Conservation (phyloP, 352 stramenopile genomes). For the Globisporangium uncinulatum region DNA sequence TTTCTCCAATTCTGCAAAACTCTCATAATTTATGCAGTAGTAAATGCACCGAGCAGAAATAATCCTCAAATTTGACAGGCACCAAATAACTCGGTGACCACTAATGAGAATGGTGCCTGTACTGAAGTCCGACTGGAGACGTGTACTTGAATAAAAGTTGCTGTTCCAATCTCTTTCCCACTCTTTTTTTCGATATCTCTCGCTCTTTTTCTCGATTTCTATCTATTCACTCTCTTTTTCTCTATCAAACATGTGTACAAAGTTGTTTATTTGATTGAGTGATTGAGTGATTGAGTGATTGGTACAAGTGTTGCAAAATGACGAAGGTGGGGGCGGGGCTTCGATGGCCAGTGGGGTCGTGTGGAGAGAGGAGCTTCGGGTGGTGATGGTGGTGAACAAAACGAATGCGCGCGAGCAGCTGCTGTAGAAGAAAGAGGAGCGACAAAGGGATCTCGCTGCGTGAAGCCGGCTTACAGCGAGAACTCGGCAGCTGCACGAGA, state of each 20-base stretch:
- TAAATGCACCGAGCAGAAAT: no score
- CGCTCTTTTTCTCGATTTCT: neutral
- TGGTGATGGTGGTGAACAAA: neutral
- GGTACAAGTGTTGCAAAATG: neutral
- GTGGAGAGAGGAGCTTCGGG: neutral
- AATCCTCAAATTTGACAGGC: no score
- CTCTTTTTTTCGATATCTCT: no score
- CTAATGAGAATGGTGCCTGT: no score
- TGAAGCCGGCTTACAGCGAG: neutral
- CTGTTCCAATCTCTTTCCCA: no score
- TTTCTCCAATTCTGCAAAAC: no score
- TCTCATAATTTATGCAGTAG: no score
- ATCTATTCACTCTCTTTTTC: neutral
- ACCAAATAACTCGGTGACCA: no score
- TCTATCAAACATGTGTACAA: neutral
- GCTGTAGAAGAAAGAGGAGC: constrained; percentile 7
- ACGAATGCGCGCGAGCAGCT: constrained; percentile 10
- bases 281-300: neutral
- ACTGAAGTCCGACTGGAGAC: no score
- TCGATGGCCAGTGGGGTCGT: neutral
- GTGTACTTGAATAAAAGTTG: no score
- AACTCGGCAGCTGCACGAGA: no score
- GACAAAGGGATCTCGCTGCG: neutral
- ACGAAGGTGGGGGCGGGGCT: neutral
- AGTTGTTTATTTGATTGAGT: no score